Conservation (phyloP, 1,139 yeast species). For the Scheffersomyces cryptocercus region DNA sequence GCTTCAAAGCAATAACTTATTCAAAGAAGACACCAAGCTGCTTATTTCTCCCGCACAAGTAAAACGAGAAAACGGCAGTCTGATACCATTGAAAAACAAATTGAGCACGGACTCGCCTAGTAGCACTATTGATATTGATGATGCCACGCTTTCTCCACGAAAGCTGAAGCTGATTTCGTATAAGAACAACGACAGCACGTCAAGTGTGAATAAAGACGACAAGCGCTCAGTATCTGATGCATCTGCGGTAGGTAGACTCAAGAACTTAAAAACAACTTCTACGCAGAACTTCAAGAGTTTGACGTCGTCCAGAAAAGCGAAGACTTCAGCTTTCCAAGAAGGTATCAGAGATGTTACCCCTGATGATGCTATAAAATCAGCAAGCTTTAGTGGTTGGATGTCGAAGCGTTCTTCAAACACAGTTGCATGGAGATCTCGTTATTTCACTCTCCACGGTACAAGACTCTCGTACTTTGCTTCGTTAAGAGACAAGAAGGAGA, state of each 20-base stretch:
- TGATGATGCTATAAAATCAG: slow-evolving; percentile 71
- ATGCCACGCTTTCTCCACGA: slow-evolving; percentile 37
- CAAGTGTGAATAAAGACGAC: slow-evolving; percentile 23
- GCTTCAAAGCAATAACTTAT: slow-evolving; percentile 6
- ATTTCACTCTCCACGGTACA: slow-evolving; percentile 88
- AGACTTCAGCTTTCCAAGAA: slow-evolving; percentile 91
- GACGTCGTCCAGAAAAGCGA: slow-evolving; percentile 52
- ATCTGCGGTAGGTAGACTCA: slow-evolving; percentile 18
- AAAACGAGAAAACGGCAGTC: slow-evolving; percentile 16
- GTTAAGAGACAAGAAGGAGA: slow-evolving; percentile 79
- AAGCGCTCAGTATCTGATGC: slow-evolving; percentile 37
- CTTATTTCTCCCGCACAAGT: slow-evolving; percentile 29
- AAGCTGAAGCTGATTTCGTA: slow-evolving; percentile 31
- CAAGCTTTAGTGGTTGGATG: slow-evolving; percentile 93
- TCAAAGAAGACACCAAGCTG: slow-evolving; percentile 4
- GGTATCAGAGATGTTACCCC: slow-evolving; percentile 82
- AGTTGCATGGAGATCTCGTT: slow-evolving; percentile 91
- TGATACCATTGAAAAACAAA: slow-evolving; percentile 14
- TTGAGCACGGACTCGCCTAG: slow-evolving; percentile 4
- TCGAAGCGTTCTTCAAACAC: slow-evolving; percentile 80
- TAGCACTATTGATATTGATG: slow-evolving; percentile 32
- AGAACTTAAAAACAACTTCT: slow-evolving; percentile 44
- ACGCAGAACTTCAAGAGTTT: slow-evolving; percentile 46
- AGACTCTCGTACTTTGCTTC: slow-evolving; percentile 84
- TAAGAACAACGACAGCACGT: slow-evolving; percentile 9